phyloP scores from a whole-genome alignment of 345 rosid species.

The Sonneratia alba region DNA sequence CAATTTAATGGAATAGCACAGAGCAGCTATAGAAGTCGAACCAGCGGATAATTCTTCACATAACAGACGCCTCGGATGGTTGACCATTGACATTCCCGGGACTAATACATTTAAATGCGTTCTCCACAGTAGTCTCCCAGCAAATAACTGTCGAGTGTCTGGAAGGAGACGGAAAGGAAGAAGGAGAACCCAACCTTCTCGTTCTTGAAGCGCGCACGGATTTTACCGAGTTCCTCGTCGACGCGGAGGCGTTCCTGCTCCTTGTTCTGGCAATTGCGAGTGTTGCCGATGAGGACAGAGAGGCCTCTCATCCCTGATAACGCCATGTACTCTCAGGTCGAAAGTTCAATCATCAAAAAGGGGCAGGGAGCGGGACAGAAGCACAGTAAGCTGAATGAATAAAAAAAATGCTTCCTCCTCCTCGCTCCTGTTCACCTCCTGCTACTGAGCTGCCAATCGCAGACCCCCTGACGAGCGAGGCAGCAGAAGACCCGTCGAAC shows the following conservation, averaged over 20 bases:
- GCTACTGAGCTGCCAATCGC: background rate
- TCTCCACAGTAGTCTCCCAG: background rate
- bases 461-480: constrained; percentile 9
- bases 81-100: background rate
- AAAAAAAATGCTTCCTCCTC: background rate
- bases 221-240: constrained; percentile 96
- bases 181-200: constrained; percentile 53
- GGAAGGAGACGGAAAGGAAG: too few species aligned
- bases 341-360: constrained; percentile 4
- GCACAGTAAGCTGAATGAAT: background rate
- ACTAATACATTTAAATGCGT: background rate
- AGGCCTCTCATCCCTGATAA: constrained; percentile 97
- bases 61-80: background rate
- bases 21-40: background rate
- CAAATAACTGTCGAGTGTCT: background rate
- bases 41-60: background rate
- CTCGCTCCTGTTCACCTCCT: background rate
- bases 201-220: constrained; percentile 93
- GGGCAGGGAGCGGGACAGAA: background rate
- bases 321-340: constrained; percentile 27
- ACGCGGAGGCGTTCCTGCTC: constrained; percentile 93
- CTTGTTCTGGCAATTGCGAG: constrained; percentile 98
- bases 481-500: constrained; percentile 1
- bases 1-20: background rate
- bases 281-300: constrained; percentile 88